These are phyloP conservation scores for Luvunga scandens DNA, from an alignment of 345 rosid genomes.

Conservation along the genomic window DNA sequence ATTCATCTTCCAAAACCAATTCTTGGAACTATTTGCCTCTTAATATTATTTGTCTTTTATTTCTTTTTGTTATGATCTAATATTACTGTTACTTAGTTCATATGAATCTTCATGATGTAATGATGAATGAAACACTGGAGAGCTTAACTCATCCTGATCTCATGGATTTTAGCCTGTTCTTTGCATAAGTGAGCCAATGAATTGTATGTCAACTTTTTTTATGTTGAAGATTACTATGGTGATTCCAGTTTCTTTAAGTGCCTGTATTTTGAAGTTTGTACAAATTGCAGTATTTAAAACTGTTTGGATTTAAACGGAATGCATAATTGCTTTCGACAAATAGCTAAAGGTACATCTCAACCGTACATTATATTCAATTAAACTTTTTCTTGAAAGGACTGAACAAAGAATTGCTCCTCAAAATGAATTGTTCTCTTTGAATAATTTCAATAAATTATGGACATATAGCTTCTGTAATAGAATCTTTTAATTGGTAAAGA, in stretches of 20 bases:
- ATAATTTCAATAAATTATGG: too few species aligned
- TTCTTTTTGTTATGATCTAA: neutral
- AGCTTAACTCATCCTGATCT: too few species aligned
- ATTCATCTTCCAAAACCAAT: neutral
- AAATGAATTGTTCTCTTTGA: too few species aligned
- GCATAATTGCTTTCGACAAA: too few species aligned
- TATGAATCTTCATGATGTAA: neutral
- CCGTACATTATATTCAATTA: too few species aligned
- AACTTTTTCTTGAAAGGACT: too few species aligned
- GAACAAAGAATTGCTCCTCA: too few species aligned
- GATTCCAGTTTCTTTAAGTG: neutral
- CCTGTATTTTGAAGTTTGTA: neutral
- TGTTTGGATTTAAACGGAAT: neutral
- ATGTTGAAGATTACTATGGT: neutral
- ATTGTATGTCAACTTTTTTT: neutral
- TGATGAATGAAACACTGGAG: neutral
- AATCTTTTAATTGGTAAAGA: neutral
- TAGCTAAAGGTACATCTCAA: too few species aligned
- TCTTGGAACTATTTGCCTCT: neutral
- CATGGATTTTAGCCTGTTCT: neutral
- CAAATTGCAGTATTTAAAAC: neutral
- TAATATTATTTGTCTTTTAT: neutral
- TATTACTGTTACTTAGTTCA: neutral
- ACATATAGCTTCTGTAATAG: neutral
- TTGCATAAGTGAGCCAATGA: neutral